Conservation (phyloP, 1,139 yeast species). For the Lodderomyces jiufengensis region DNA sequence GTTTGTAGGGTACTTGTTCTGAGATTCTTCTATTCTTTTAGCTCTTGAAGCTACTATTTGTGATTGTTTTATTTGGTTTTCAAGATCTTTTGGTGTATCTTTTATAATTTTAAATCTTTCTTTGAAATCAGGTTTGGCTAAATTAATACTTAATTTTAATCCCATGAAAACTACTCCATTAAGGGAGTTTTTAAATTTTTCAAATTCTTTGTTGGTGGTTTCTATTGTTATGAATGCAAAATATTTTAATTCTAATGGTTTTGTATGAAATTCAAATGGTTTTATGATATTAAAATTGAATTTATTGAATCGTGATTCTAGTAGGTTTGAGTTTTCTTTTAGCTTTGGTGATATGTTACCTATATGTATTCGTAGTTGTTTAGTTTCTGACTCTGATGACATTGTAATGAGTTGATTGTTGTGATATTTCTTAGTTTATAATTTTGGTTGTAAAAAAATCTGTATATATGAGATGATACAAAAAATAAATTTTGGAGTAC, state of each 20-base stretch:
- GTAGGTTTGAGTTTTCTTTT: conserved; percentile 37
- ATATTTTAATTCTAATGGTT: conserved; percentile 45
- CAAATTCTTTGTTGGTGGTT: conserved; percentile 41
- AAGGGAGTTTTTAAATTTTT: conserved; percentile 51
- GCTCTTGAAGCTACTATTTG: conserved; percentile 40
- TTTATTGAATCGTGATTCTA: conserved; percentile 45
- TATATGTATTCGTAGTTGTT: conserved; percentile 57
- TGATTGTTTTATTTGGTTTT: conserved; percentile 17
- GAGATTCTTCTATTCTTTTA: conserved; percentile 39
- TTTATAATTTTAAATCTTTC: conserved; percentile 36
- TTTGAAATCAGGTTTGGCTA: conserved; percentile 36
- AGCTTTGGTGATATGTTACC: conserved; percentile 62
- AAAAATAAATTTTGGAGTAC: background rate
- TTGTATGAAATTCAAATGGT: conserved; percentile 48
- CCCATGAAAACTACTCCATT: conserved; percentile 79
- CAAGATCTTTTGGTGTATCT: too few relatives aligned
- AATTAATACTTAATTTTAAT: conserved; percentile 52
- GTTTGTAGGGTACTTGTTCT: conserved; percentile 29
- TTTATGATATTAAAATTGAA: conserved; percentile 51
- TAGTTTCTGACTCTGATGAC: conserved; percentile 5
- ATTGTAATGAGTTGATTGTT: background rate
- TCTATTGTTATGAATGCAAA: conserved; percentile 68
- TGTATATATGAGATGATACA: background rate
- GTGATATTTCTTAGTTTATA: background rate
- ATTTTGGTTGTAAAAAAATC: background rate